Percentiles rank a stretch among this genome's conserved stretches.
phyloP scores from a whole-genome alignment of 768 basidiomycete genomes.

The Boletus edulis region DNA sequence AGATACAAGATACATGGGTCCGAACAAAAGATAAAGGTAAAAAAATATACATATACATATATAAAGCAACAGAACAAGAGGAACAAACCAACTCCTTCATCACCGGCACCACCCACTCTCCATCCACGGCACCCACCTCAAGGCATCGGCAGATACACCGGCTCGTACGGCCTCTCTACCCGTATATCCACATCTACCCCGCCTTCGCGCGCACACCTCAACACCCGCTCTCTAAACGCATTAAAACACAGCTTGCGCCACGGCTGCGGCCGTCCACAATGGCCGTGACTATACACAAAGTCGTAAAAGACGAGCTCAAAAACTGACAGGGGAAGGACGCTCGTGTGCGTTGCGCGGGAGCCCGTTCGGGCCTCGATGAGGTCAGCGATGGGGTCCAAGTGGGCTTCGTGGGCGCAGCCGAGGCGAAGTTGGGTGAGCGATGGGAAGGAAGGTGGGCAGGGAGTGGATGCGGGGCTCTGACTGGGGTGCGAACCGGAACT shows the following conservation, averaged over 20 bases:
- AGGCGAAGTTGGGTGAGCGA: constrained; percentile 19
- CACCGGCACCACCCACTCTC: not conserved
- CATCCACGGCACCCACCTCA: not conserved
- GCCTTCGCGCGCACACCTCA: constrained; percentile 20
- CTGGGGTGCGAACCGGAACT: not conserved
- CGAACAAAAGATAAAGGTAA: no score
- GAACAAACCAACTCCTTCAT: not conserved
- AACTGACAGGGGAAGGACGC: constrained; percentile 9
- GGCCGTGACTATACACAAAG: constrained; percentile 13
- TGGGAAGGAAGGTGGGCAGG: constrained; percentile 7
- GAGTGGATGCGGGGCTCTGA: not conserved
- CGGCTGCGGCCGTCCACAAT: constrained; percentile 1
- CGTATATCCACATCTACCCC: constrained; percentile 23
- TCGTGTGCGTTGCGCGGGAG: constrained; percentile 2
- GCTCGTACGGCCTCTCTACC: constrained; percentile 28
- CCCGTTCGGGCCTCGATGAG: constrained; percentile 21
- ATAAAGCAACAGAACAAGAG: no score
- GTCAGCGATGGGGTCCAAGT: constrained; percentile 13
- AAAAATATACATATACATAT: no score
- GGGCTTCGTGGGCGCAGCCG: constrained; percentile 20
- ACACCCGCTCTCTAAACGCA: constrained; percentile 18
- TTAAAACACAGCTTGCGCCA: constrained; percentile 19
- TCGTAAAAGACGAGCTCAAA: constrained; percentile 27
- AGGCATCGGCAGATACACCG: constrained; percentile 18
- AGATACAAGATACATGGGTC: no score